Conservation (phyloP, 108 stramenopile species). For the Parietichytrium sp. region DNA sequence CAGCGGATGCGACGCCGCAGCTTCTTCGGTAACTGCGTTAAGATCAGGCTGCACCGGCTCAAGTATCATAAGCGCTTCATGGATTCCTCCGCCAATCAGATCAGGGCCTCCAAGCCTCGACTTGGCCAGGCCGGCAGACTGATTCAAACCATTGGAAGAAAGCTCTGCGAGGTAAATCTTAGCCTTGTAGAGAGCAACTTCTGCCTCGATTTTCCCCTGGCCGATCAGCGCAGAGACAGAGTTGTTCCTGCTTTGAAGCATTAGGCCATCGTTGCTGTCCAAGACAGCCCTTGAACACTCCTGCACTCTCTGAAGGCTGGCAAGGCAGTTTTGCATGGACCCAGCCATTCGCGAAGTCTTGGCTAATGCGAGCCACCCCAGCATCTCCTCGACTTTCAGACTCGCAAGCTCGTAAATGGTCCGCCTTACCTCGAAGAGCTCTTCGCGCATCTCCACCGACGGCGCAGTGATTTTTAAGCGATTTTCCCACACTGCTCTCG, state of each 20-base stretch:
- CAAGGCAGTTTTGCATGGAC: background rate
- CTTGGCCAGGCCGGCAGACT: background rate
- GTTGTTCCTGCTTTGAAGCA: too few species aligned
- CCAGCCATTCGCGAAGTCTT: background rate
- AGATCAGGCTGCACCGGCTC: background rate
- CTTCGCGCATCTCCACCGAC: background rate
- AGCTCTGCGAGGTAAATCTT: constrained; percentile 19
- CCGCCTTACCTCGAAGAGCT: background rate
- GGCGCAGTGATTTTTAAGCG: constrained; percentile 21
- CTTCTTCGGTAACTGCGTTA: background rate
- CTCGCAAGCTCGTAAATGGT: constrained; percentile 18
- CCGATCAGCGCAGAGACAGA: background rate
- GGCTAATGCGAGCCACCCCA: constrained; percentile 4
- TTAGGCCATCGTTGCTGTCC: too few species aligned
- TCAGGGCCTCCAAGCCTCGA: background rate
- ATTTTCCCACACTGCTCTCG: background rate
- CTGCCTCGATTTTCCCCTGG: background rate
- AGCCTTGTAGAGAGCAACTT: constrained; percentile 19
- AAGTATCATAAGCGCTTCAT: background rate
- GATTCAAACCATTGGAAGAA: background rate
- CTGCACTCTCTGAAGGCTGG: background rate
- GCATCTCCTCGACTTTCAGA: background rate
- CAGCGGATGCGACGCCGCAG: background rate
- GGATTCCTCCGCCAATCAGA: background rate
- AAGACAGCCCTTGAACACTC: background rate